Evolutionary conservation across 495 filamentous ascomycete species (phyloP), one percentile per base, ranked within the genome.

Genomic region (Tuber melanosporum): DNA sequence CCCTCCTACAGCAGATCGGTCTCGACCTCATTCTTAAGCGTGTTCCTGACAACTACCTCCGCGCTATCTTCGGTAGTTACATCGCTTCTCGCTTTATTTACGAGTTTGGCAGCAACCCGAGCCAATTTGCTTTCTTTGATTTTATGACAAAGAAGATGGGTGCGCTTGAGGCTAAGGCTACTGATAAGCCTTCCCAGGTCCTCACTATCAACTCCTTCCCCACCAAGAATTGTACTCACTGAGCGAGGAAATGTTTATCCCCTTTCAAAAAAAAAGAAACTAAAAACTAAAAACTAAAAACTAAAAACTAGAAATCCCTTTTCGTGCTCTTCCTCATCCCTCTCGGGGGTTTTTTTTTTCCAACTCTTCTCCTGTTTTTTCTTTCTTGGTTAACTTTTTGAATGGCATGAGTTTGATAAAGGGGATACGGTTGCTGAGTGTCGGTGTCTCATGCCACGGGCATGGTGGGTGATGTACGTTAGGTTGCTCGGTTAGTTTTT

Each of bases 51-150:
- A 92, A 91, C 83, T 99, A 99, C 81, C 89, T 99, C 69, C 90
- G 93, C 71, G 91, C 95, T 71, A 98, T 99, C 83, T 99, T 99
- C 84, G 95, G 95, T 77, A 95, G 92, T 82, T 96, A 94, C 86
- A 86, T 99, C 78, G 95, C 95, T 44, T 95, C 92, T 82, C 90
- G 95, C 32, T 99, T 99, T 84, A 93, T 99, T 44, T 99, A 99
- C 85, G 89, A 95, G 84, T 93, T 92, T 84, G 95, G 95, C 83
- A 95, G 93, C 86, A 89, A 88, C 79, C 94, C 95, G 6, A 95
- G 91, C 87, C 96, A 98, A 83, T 98, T 99, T 86, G 93, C 95
- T 12, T 99, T 99, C 88, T 99, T 97, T 86, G 92, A 96, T 81
- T 99, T 98, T 71, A 81, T 81, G 79, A 77, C 79, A 26, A 80